phyloP scores from a whole-genome alignment of 176 grass and related monocot genomes.

The Rhynchospora breviuscula region DNA sequence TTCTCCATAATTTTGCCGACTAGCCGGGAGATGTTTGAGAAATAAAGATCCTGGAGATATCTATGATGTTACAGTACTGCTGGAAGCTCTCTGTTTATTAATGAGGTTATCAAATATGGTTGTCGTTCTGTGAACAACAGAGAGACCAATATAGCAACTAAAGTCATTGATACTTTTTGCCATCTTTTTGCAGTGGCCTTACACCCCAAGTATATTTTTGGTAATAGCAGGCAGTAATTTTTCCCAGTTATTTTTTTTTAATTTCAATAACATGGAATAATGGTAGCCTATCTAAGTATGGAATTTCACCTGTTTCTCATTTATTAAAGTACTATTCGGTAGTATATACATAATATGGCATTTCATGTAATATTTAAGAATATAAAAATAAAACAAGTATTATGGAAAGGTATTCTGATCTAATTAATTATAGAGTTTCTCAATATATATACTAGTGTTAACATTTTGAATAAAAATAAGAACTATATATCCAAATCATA shows the following conservation, averaged over 20 bases:
- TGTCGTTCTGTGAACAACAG: not conserved
- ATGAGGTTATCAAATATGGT: not conserved
- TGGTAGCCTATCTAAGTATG: not conserved
- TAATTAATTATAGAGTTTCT: not conserved
- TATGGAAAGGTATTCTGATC: not conserved
- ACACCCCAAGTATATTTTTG: not conserved
- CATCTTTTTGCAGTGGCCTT: constrained; percentile 5
- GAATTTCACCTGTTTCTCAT: not conserved
- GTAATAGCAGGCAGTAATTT: not conserved
- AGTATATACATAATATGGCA: not conserved
- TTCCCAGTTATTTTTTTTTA: not conserved
- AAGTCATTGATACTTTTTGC: not conserved
- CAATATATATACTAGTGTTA: too few relatives aligned
- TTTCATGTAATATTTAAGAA: not conserved
- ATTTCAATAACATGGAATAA: not conserved
- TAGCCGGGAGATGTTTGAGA: not conserved
- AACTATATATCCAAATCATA: too few relatives aligned
- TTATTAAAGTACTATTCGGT: not conserved
- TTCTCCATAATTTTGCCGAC: too few relatives aligned
- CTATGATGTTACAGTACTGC: not conserved
- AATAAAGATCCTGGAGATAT: not conserved
- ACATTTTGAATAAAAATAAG: too few relatives aligned
- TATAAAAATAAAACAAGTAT: not conserved
- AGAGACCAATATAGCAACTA: not conserved
- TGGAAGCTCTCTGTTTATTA: too few relatives aligned